phyloP scores from a whole-genome alignment of 805 yeast species.

The Peterozyma xylosa region DNA sequence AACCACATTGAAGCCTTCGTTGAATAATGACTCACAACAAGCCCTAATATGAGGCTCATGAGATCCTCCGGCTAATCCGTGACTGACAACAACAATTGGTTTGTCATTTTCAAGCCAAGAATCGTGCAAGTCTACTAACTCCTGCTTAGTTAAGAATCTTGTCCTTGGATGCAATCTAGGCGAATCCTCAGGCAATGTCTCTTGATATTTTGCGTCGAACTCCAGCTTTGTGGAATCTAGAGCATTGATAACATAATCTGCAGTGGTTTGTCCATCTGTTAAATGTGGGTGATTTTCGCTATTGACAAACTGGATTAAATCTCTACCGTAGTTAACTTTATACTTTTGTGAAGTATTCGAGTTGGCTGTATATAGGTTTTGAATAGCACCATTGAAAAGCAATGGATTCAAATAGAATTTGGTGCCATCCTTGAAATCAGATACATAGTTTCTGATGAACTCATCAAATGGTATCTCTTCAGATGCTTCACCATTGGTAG shows the following conservation, averaged over 20 bases:
- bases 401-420: constrained; percentile 37
- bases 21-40: constrained; percentile 34
- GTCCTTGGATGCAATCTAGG: constrained; percentile 65
- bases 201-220: constrained; percentile 18
- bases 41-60: constrained; percentile 68
- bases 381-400: constrained; percentile 39
- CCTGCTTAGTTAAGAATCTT: constrained; percentile 44
- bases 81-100: constrained; percentile 57
- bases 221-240: constrained; percentile 5
- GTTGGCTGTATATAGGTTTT: constrained; percentile 40
- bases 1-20: constrained; percentile 42
- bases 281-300: constrained; percentile 14
- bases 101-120: constrained; percentile 27
- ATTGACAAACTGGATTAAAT: constrained; percentile 32
- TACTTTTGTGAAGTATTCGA: constrained; percentile 33
- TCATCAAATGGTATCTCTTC: constrained; percentile 20
- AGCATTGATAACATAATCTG: constrained; percentile 37
- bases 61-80: constrained; percentile 77
- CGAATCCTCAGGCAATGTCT: constrained; percentile 43
- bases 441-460: constrained; percentile 28
- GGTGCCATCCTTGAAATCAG: constrained; percentile 30
- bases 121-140: constrained; percentile 25
- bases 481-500: neutral
- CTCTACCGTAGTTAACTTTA: constrained; percentile 37
- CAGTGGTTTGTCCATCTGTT: constrained; percentile 32